These are phyloP conservation scores for Monosporascus sp. DNA, from an alignment of 2,329 filamentous ascomycete species.

Conservation along the genomic window DNA sequence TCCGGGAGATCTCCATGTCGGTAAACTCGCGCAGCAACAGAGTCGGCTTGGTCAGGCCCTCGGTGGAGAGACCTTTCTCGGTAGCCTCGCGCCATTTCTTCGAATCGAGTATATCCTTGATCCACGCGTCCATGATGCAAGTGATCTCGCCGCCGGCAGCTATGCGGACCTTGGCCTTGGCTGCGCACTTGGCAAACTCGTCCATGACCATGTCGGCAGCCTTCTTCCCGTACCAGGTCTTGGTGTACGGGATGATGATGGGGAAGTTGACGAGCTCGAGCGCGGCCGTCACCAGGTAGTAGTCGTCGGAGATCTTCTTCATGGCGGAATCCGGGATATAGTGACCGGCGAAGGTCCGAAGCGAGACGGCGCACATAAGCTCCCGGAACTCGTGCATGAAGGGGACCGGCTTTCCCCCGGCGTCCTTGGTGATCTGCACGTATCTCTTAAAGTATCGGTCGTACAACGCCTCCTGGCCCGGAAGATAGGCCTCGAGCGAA, in stretches of 20 bases:
- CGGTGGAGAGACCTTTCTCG: conserved; percentile 63
- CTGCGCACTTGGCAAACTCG: conserved; percentile 86
- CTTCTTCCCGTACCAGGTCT: conserved; percentile 96
- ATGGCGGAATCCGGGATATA: conserved; percentile 88
- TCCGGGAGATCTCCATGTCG: conserved; percentile 89
- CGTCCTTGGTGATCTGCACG: conserved; percentile 66
- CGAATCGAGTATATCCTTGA: conserved; percentile 82
- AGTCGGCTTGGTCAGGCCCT: conserved; percentile 72
- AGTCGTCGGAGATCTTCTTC: conserved; percentile 93
- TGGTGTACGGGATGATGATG: conserved; percentile 90
- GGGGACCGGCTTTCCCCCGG: conserved; percentile 67
- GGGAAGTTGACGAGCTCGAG: conserved; percentile 98
- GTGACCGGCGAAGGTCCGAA: conserved; percentile 94
- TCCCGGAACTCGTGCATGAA: conserved; percentile 94
- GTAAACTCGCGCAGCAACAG: conserved; percentile 80
- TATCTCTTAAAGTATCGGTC: conserved; percentile 79
- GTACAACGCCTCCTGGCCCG: conserved; percentile 89
- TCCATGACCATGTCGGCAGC: conserved; percentile 85
- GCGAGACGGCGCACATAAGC: conserved; percentile 89
- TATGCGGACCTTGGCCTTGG: conserved; percentile 91
- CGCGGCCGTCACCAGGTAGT: conserved; percentile 92
- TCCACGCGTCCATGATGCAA: conserved; percentile 95
- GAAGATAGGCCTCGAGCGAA: conserved; percentile 82
- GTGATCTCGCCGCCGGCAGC: conserved; percentile 77
- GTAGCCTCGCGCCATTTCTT: conserved; percentile 75